A percentile compares a stretch with the other conserved stretches of the same genome.
These are phyloP conservation scores for Flaveria bidentis DNA, from an alignment of 129 eudicot genomes.

Conservation along the genomic window DNA sequence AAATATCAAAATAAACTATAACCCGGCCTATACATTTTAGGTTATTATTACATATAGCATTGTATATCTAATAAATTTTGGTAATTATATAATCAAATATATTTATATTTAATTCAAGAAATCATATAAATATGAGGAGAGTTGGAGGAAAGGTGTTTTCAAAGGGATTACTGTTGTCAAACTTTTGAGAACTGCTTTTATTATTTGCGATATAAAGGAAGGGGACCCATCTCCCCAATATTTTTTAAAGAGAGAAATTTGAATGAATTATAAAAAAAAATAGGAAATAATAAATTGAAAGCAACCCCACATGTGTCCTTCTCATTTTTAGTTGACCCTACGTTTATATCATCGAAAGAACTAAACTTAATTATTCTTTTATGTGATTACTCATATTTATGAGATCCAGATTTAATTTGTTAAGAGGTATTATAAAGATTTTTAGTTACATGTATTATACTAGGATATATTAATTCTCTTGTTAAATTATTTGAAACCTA, in stretches of 20 bases:
- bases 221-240: slow-evolving; percentile 37
- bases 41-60: not conserved
- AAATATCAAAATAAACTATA: not conserved
- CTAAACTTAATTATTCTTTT: not conserved
- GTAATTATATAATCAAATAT: not conserved
- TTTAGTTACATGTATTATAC: too few species aligned
- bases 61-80: not conserved
- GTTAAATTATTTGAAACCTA: not conserved
- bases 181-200: slow-evolving; percentile 48
- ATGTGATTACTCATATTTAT: not conserved
- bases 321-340: slow-evolving; percentile 42
- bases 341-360: not conserved
- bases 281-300: slow-evolving; percentile 23
- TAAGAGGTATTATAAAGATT: not conserved
- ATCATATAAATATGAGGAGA: slow-evolving; percentile 11
- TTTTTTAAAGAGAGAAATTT: not conserved
- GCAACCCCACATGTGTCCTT: slow-evolving; percentile 55
- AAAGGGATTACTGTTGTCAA: slow-evolving; percentile 50
- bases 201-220: slow-evolving; percentile 42
- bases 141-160: slow-evolving; percentile 60
- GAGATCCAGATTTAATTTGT: not conserved
- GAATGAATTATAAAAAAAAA: not conserved
- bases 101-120: not conserved
- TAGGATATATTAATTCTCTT: too few species aligned
- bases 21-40: not conserved